Conservation (phyloP, 352 stramenopile species). For the Globisporangium carolinianum region DNA sequence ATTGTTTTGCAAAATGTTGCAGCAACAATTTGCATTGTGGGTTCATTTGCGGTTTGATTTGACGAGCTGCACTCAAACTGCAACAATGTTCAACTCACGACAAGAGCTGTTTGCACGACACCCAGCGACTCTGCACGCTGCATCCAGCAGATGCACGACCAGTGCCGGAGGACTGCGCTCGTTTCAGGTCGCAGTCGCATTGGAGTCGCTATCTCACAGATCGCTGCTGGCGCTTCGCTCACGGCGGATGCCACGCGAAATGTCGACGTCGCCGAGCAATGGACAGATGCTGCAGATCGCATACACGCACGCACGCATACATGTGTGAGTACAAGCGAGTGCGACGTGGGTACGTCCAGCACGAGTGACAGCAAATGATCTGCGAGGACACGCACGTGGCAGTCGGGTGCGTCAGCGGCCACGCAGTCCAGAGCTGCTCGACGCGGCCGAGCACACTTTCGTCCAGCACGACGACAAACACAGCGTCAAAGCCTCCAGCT, state of each 20-base stretch:
- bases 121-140: no score
- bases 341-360: no score
- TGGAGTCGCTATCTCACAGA: no score
- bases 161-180: no score
- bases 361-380: background rate
- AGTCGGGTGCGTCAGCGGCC: conserved; percentile 36
- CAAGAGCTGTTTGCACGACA: no score
- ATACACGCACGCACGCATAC: background rate
- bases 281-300: conserved; percentile 46
- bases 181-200: no score
- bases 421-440: conserved; percentile 70
- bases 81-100: no score
- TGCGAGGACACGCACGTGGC: conserved; percentile 27
- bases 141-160: no score
- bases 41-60: no score
- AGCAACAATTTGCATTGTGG: background rate
- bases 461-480: conserved; percentile 89
- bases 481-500: conserved; percentile 95
- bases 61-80: no score
- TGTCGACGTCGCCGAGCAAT: conserved; percentile 45
- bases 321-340: background rate
- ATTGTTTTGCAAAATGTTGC: background rate
- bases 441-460: conserved; percentile 40
- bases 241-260: conserved; percentile 2
- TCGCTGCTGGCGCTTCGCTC: background rate